Percentiles rank a stretch among this genome's conserved stretches.
phyloP scores from a whole-genome alignment of 2,329 filamentous ascomycete genomes.

The Fusarium sp. region DNA sequence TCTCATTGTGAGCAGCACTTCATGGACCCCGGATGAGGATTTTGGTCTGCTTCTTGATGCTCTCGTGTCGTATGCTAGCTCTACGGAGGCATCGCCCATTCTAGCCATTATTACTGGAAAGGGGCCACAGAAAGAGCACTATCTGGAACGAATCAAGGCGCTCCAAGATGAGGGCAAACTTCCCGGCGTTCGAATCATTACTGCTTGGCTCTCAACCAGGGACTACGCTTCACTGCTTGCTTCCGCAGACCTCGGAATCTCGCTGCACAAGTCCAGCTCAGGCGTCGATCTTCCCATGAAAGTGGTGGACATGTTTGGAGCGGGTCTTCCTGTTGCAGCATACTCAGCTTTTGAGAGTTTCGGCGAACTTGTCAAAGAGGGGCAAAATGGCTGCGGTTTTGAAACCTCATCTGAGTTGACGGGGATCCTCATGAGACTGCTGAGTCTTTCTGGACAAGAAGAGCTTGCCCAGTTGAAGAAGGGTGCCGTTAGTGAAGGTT shows the following conservation, averaged over 20 bases:
- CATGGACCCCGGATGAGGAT: slow-evolving; percentile 97
- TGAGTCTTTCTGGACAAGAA: slow-evolving; percentile 61
- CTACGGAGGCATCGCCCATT: slow-evolving; percentile 68
- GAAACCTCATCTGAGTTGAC: slow-evolving; percentile 75
- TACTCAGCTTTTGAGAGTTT: slow-evolving; percentile 90
- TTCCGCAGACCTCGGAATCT: slow-evolving; percentile 88
- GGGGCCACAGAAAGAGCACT: slow-evolving; percentile 83
- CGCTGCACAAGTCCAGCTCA: slow-evolving; percentile 91
- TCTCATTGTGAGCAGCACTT: slow-evolving; percentile 91
- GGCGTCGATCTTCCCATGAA: slow-evolving; percentile 99
- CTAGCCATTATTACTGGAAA: slow-evolving; percentile 94
- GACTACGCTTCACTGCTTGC: slow-evolving; percentile 89
- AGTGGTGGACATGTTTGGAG: slow-evolving; percentile 98
- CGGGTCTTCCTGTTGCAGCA: slow-evolving; percentile 88
- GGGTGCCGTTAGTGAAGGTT: slow-evolving; percentile 80
- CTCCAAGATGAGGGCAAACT: slow-evolving; percentile 73
- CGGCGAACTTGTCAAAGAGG: slow-evolving; percentile 88
- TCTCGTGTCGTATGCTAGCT: slow-evolving; percentile 76
- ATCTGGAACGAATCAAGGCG: slow-evolving; percentile 72
- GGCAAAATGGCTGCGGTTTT: slow-evolving; percentile 88
- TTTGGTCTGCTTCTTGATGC: slow-evolving; percentile 89
- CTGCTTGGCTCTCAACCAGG: slow-evolving; percentile 84
- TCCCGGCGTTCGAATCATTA: slow-evolving; percentile 76
- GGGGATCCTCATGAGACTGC: slow-evolving; percentile 71
- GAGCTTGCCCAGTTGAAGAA: slow-evolving; percentile 71